A percentile compares a stretch with the other conserved stretches of the same genome.
Evolutionary conservation across 148 eudicot species (phyloP).

Genomic region (Rheum nobile): DNA sequence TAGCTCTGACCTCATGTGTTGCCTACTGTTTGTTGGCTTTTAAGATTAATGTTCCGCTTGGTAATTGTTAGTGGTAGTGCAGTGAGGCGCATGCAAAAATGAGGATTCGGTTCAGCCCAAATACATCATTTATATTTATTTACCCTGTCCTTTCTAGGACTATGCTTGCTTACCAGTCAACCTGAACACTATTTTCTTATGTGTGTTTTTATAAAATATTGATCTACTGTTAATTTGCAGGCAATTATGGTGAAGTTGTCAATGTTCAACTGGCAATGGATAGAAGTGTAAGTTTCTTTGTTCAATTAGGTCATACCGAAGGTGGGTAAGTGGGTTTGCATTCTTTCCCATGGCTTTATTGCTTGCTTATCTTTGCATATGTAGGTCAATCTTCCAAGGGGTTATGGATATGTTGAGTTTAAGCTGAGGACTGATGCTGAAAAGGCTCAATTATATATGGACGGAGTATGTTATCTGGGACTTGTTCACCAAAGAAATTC

Average conservation of each 20-base stretch:
- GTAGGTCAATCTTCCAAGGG: constrained; percentile 88
- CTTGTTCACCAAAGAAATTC: not conserved
- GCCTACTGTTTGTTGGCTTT: not conserved
- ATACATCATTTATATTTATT: not conserved
- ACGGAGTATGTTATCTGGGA: constrained; percentile 42
- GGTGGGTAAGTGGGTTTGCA: not conserved
- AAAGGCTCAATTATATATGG: constrained; percentile 74
- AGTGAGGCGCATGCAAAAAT: not conserved
- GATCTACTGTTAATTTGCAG: constrained; percentile 21
- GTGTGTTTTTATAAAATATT: not conserved
- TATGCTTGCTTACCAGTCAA: not conserved
- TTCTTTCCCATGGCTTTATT: not conserved
- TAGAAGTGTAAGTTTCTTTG: constrained; percentile 45
- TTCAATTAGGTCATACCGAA: not conserved
- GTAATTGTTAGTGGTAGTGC: not conserved
- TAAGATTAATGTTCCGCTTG: not conserved
- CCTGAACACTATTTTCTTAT: not conserved
- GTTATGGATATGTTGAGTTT: constrained; percentile 89
- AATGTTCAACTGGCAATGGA: constrained; percentile 68
- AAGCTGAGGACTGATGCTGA: constrained; percentile 87
- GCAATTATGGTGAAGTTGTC: constrained; percentile 81
- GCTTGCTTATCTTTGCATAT: not conserved
- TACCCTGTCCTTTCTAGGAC: no score
- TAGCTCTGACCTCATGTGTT: not conserved
- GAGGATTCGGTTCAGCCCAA: not conserved